phyloP scores from a whole-genome alignment of 2,329 filamentous ascomycete species.

The Alternaria sp. region DNA sequence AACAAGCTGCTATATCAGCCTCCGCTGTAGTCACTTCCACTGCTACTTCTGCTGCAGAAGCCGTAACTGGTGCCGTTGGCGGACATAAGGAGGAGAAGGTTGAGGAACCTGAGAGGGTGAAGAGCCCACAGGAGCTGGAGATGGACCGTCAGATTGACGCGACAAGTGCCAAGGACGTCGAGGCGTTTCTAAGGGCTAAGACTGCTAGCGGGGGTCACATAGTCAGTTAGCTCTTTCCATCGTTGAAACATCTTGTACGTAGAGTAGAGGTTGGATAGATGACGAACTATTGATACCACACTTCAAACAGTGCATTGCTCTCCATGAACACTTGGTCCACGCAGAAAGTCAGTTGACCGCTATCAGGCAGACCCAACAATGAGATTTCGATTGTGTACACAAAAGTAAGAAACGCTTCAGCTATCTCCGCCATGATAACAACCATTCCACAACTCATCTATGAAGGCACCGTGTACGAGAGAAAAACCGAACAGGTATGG shows the following conservation, averaged over 20 bases:
- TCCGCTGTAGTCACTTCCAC: conserved; percentile 39
- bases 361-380: background rate
- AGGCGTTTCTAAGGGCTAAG: conserved; percentile 45
- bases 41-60: conserved; percentile 44
- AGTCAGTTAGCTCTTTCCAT: background rate
- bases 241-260: background rate
- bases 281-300: conserved; percentile 2
- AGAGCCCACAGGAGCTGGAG: conserved; percentile 42
- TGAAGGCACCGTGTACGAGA: too few relatives aligned
- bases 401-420: background rate
- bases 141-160: conserved; percentile 43
- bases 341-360: background rate
- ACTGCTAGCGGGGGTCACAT: conserved; percentile 4
- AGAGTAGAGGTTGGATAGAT: conserved; percentile 1
- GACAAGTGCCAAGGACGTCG: conserved; percentile 39
- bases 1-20: conserved; percentile 46
- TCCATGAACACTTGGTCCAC: background rate
- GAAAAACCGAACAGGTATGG: too few relatives aligned
- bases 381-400: background rate
- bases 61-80: conserved; percentile 33
- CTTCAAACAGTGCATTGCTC: background rate
- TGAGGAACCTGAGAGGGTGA: conserved; percentile 26
- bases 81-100: conserved; percentile 35
- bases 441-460: too few relatives aligned
- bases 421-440: too few relatives aligned